Evolutionary conservation across 2,329 filamentous ascomycete species (phyloP).

Genomic region (Paraphaeosphaeria minitans): DNA sequence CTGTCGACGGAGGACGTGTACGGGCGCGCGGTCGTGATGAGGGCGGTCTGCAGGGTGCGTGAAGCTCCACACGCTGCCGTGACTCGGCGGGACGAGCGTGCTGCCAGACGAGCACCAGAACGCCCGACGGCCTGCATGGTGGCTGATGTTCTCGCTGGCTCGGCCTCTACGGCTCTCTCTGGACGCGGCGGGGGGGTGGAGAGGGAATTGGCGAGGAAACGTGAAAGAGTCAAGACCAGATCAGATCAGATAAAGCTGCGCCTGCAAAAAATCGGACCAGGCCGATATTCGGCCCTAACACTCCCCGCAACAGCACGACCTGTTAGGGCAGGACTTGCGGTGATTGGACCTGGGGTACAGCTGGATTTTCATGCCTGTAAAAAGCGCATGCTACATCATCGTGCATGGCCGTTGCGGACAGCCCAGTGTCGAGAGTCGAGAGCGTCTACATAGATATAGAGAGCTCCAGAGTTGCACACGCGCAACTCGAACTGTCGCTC

Average conservation of each 20-base stretch:
- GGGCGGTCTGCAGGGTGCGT: constrained; percentile 39
- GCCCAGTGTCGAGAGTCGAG: no score
- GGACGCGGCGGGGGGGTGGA: constrained; percentile 21
- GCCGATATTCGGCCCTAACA: constrained; percentile 27
- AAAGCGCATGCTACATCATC: constrained; percentile 2
- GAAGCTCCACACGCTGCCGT: constrained; percentile 33
- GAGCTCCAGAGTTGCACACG: no score
- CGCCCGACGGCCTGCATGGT: constrained; percentile 48
- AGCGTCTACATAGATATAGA: no score
- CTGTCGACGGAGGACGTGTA: constrained; percentile 43
- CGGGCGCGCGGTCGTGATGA: constrained; percentile 36
- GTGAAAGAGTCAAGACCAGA: constrained; percentile 21
- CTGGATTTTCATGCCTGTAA: constrained; percentile 3
- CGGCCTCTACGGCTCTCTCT: constrained; percentile 28
- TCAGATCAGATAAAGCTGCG: constrained; percentile 20
- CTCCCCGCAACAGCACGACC: constrained; percentile 21
- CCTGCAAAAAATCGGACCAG: constrained; percentile 14
- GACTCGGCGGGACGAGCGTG: constrained; percentile 42
- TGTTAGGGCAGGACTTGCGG: constrained; percentile 21
- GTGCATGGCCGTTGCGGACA: not conserved
- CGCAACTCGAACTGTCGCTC: no score
- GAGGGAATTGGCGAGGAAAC: constrained; percentile 26
- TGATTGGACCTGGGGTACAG: constrained; percentile 9
- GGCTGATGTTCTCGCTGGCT: constrained; percentile 28
- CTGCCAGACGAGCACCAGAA: constrained; percentile 43